Conservation (phyloP, 352 stramenopile species). For the Aphanomyces euteiches region DNA sequence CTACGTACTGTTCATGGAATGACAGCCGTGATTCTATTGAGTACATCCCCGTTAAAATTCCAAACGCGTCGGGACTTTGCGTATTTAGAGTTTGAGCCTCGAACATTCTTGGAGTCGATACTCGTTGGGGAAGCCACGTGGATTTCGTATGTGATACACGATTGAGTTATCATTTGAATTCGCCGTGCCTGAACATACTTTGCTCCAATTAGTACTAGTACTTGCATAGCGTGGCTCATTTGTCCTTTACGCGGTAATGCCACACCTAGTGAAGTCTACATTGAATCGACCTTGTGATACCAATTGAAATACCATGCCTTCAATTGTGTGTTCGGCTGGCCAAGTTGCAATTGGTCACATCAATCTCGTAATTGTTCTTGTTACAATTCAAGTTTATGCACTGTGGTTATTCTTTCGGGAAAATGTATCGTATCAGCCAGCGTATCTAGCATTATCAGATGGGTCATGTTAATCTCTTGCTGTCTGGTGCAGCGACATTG, state of each 20-base stretch:
- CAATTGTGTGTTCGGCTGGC: neutral
- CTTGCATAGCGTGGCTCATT: neutral
- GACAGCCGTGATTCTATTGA: constrained; percentile 9
- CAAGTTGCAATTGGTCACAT: too few relatives aligned
- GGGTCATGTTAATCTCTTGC: too few relatives aligned
- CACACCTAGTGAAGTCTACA: neutral
- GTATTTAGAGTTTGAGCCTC: neutral
- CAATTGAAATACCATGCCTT: neutral
- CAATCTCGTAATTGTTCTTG: too few relatives aligned
- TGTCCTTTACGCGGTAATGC: neutral
- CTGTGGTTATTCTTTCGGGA: too few relatives aligned
- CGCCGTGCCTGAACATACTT: neutral
- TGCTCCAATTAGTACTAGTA: neutral
- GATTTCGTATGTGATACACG: constrained; percentile 10
- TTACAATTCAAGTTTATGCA: too few relatives aligned
- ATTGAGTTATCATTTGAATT: neutral
- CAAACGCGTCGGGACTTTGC: neutral
- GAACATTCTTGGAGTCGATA: neutral
- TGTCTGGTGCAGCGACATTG: too few relatives aligned
- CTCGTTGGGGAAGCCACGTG: constrained; percentile 9
- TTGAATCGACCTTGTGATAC: neutral
- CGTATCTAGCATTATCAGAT: too few relatives aligned
- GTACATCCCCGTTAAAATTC: constrained; percentile 2
- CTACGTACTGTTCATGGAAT: neutral
- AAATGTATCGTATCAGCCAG: too few relatives aligned